phyloP scores from a whole-genome alignment of 345 rosid species.

The Turritis glabra region DNA sequence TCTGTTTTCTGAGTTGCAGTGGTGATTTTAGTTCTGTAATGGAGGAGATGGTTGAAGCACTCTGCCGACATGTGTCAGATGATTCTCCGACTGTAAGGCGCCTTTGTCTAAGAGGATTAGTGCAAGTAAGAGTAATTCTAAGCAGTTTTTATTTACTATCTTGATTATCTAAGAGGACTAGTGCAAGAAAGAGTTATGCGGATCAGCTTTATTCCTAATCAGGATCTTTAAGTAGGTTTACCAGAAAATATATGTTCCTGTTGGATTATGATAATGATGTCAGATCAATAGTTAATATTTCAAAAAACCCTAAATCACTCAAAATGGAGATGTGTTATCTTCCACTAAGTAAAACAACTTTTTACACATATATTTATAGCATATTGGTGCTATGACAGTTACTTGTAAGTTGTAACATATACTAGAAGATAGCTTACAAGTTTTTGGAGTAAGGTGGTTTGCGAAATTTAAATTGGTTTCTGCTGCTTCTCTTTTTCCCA shows the following conservation, averaged over 20 bases:
- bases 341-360: neutral
- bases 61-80: constrained; percentile 93
- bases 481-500: neutral
- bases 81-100: constrained; percentile 92
- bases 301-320: neutral
- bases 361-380: constrained; percentile 2
- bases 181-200: constrained; percentile 9
- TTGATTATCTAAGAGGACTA: constrained; percentile 12
- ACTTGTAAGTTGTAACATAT: neutral
- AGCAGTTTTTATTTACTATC: constrained; percentile 2
- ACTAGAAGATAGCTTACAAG: neutral
- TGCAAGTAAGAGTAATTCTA: constrained; percentile 56
- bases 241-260: neutral
- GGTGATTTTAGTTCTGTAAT: constrained; percentile 67
- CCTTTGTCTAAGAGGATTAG: constrained; percentile 93
- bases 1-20: constrained; percentile 56
- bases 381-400: neutral
- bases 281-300: neutral
- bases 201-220: neutral
- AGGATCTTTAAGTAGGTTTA: neutral
- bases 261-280: constrained; percentile 2
- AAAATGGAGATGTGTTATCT: neutral
- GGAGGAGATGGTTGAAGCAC: constrained; percentile 93
- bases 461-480: neutral
- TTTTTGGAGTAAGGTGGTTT: neutral